Evolutionary conservation across 129 eudicot genomes (phyloP).

Genomic region (Daucus carota): DNA sequence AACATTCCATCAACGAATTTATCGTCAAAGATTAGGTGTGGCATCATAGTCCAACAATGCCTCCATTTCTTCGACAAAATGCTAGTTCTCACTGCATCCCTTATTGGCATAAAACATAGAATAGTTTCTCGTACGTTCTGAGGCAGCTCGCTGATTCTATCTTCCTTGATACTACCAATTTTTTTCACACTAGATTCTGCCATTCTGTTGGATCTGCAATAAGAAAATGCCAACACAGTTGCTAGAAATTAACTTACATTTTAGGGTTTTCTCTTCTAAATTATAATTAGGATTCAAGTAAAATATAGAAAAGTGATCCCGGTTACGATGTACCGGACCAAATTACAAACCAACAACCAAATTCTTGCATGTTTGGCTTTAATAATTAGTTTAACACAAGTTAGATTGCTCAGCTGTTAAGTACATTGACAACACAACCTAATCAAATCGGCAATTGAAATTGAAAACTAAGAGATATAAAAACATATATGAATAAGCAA

Average conservation of each 20-base stretch:
- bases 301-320: no score
- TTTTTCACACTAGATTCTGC: not conserved
- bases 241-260: no score
- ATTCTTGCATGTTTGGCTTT: no score
- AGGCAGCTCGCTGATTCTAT: not conserved
- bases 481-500: no score
- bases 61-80: not conserved
- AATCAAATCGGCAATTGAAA: no score
- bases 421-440: no score
- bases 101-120: not conserved
- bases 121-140: not conserved
- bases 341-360: no score
- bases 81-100: not conserved
- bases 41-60: not conserved
- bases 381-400: no score
- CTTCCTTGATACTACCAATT: not conserved
- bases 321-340: no score
- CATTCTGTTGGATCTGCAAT: not conserved
- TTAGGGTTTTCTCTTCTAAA: not conserved
- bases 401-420: no score
- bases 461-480: no score
- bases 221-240: not conserved
- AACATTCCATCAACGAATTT: not conserved
- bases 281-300: no score
- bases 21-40: not conserved